Base-by-base conservation (phyloP, 768 basidiomycete genomes). In the Hebeloma cylindrosporum region DNA sequence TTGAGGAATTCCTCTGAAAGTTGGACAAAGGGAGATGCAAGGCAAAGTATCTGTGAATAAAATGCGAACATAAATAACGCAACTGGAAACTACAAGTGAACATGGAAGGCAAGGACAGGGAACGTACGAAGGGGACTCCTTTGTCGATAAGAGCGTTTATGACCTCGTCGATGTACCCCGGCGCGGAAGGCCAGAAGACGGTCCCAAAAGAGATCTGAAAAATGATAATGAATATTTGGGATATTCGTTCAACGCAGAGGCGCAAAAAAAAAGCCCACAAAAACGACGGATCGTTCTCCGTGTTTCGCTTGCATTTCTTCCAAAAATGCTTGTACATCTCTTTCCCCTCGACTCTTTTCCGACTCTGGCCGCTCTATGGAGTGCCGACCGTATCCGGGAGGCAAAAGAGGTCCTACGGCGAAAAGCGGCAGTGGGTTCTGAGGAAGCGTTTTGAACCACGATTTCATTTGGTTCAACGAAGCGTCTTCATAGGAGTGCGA, bases 121-220 rank as follows among this genome's bases (percentile, higher is more conserved):
- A 7, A 53, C 41, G 22, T 21, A 54, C 52, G 21, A 54, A 54
- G 28, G 52, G 48, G 17, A 50, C 22, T 28, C 48, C 35, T 23
- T 50, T 54, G 22, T 54, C 52, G 13, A 50, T 30, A 13, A 54
- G 33, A 16, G 31, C 45, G 4, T 47, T 32, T 10, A 54, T 41
- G 5, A 54, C 13, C 9, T 50, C 52, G 5, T 54, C 52, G 9
- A 54, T 22, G 20, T 54, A 50, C 7, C 48, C 48, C 9, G 34
- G 28, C n/a, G n/a, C 27, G 3, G 40, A 35, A 4, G 52, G 48
- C 48, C 48, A 54, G 18, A 47, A 54, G 16, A 50, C 26, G 4
- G 48, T 50, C 6, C 52, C 52, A 21, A 54, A 50, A 8, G 52
- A 54, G 14, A 54, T 41, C 48, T 54, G 22, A 23, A 28, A n/a